phyloP scores from a whole-genome alignment of 768 basidiomycete genomes.

The Tremella mesenterica region DNA sequence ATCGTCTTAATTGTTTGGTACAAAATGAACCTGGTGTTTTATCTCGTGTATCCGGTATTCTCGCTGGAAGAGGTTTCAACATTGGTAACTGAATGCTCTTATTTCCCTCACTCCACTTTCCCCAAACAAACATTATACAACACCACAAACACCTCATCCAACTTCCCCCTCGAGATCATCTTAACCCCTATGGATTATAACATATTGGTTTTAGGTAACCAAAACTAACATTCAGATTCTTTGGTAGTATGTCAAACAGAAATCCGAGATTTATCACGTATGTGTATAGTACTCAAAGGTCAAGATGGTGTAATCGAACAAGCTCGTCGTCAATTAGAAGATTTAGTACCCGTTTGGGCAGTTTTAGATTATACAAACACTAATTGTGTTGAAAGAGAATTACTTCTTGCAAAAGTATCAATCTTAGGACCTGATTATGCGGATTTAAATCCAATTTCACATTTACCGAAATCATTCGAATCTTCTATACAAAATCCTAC shows the following conservation, averaged over 20 bases:
- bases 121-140: too few species aligned
- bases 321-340: constrained; percentile 88
- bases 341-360: constrained; percentile 98
- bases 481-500: constrained; percentile 45
- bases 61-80: constrained; percentile 95
- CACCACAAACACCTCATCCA: too few species aligned
- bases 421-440: constrained; percentile 96
- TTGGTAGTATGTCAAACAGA: constrained; percentile 97
- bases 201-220: not conserved
- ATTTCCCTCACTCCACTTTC: too few species aligned
- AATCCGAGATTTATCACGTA: constrained; percentile 89
- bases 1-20: constrained; percentile 92
- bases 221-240: constrained; percentile 58
- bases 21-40: constrained; percentile 99
- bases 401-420: constrained; percentile 90
- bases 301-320: constrained; percentile 98
- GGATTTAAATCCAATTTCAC: constrained; percentile 70
- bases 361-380: constrained; percentile 97
- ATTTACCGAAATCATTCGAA: constrained; percentile 60
- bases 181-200: too few species aligned
- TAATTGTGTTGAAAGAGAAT: constrained; percentile 78
- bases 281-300: constrained; percentile 94
- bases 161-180: too few species aligned
- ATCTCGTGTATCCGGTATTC: constrained; percentile 91
- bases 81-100: constrained; percentile 36